phyloP scores from a whole-genome alignment of 2,329 filamentous ascomycete species.

The Ophiocordyceps robertsii region DNA sequence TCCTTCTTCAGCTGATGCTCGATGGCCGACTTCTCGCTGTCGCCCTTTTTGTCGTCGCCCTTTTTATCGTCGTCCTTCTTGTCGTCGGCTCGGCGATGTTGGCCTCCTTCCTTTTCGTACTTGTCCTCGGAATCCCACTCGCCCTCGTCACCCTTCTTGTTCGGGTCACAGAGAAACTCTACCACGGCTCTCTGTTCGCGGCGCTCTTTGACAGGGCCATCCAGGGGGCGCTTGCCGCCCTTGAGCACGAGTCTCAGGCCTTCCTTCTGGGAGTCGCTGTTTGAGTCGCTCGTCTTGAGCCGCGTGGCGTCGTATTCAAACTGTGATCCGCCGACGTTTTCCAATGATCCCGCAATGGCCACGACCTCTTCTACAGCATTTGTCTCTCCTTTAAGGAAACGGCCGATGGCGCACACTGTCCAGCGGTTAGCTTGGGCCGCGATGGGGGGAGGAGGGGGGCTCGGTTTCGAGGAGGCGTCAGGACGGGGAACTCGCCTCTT shows the following conservation, averaged over 20 bases:
- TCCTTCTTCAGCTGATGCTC: conserved; percentile 41
- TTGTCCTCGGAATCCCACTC: conserved; percentile 45
- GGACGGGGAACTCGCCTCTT: conserved; percentile 36
- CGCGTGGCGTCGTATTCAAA: conserved; percentile 55
- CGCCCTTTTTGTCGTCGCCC: conserved; percentile 20
- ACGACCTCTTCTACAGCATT: conserved; percentile 44
- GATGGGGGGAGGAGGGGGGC: neutral
- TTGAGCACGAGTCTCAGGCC: conserved; percentile 58
- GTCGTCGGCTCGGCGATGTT: conserved; percentile 10
- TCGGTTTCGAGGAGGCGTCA: neutral
- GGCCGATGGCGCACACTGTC: conserved; percentile 63
- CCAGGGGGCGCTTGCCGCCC: conserved; percentile 40
- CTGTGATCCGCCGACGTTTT: conserved; percentile 38
- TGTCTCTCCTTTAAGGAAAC: conserved; percentile 34
- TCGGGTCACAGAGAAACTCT: conserved; percentile 69
- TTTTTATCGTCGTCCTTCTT: conserved; percentile 25
- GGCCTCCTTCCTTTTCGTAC: conserved; percentile 7
- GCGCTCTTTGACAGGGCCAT: conserved; percentile 35
- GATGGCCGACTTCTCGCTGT: conserved; percentile 24
- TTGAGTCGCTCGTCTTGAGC: conserved; percentile 50
- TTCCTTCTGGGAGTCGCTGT: conserved; percentile 52
- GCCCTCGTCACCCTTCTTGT: conserved; percentile 61
- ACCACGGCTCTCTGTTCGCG: conserved; percentile 62
- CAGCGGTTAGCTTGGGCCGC: neutral
- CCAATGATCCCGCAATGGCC: conserved; percentile 62